A percentile compares a stretch with the other conserved stretches of the same genome.
phyloP scores from a whole-genome alignment of 1,139 yeast species.

The Magnusiomyces suaveolens region DNA sequence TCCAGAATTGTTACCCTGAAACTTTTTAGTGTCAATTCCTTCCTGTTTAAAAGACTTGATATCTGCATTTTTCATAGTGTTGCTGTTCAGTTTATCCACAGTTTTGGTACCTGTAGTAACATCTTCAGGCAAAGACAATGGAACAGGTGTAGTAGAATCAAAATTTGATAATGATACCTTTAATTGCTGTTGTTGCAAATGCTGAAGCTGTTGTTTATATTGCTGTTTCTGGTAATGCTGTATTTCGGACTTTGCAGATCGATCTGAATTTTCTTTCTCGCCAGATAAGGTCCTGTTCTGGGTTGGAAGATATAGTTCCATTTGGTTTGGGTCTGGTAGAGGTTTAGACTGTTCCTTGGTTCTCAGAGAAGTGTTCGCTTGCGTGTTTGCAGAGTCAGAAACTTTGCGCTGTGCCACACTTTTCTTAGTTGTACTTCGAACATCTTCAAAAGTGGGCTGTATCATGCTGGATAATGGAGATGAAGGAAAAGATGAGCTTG shows the following conservation, averaged over 20 bases:
- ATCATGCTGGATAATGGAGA: conserved; percentile 6
- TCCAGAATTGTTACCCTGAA: background rate
- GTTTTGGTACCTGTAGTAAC: too few relatives aligned
- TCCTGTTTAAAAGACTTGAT: background rate
- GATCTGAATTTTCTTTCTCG: background rate
- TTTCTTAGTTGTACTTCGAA: background rate
- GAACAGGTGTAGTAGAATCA: background rate
- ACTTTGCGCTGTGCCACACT: conserved; percentile 1
- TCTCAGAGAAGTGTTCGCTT: background rate
- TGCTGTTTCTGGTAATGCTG: conserved; percentile 9
- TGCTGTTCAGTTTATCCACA: too few relatives aligned
- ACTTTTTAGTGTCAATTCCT: background rate
- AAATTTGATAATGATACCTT: background rate
- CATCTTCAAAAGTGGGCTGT: background rate
- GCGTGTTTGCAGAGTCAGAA: background rate
- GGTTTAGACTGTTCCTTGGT: background rate
- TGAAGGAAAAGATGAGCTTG: background rate
- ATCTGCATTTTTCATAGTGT: too few relatives aligned
- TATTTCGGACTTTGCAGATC: background rate
- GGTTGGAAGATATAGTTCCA: background rate
- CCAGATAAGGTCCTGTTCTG: background rate
- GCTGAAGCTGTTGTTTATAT: conserved; percentile 12
- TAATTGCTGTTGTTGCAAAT: conserved; percentile 11
- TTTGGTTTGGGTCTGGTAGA: background rate
- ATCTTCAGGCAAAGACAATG: background rate